phyloP scores from a whole-genome alignment of 1,284 basidiomycete genomes.

The Vanrija pseudolonga region DNA sequence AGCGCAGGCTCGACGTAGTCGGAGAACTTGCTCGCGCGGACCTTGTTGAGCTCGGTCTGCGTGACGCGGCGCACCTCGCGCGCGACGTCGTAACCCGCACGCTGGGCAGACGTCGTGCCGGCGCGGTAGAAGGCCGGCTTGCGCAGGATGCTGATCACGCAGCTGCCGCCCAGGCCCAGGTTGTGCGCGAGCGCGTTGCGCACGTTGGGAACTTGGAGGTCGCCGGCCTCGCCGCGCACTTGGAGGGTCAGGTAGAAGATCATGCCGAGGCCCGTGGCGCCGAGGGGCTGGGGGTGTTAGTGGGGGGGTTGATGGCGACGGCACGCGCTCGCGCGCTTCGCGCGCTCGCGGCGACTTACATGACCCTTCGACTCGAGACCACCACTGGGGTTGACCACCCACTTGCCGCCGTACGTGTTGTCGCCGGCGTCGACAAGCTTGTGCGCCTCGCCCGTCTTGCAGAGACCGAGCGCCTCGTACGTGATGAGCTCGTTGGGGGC shows the following conservation, averaged over 20 bases:
- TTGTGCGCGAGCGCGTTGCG: constrained; percentile 17
- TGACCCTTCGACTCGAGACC: constrained; percentile 22
- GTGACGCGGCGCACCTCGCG: constrained; percentile 14
- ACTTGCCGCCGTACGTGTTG: constrained; percentile 23
- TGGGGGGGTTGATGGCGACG: no score
- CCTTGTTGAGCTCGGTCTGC: constrained; percentile 13
- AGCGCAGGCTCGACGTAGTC: constrained; percentile 2
- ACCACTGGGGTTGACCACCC: constrained; percentile 18
- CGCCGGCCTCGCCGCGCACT: constrained; percentile 16
- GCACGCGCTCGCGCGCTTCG: no score
- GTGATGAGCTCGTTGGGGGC: constrained; percentile 23
- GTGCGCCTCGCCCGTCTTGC: constrained; percentile 12
- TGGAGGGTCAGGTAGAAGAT: constrained; percentile 23
- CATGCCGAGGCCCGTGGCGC: constrained; percentile 21
- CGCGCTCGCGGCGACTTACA: background rate
- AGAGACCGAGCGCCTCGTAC: constrained; percentile 16
- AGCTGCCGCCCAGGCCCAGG: constrained; percentile 19
- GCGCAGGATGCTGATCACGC: constrained; percentile 17
- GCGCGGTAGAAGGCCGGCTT: constrained; percentile 12
- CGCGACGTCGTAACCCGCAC: constrained; percentile 16
- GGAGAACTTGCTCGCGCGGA: constrained; percentile 9
- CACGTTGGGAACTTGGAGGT: constrained; percentile 17
- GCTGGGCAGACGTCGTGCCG: constrained; percentile 8
- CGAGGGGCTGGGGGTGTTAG: constrained; percentile 8
- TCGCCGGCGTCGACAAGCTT: constrained; percentile 15